Evolutionary conservation across 257 asterid species (phyloP), one percentile per base, ranked within the genome.

Genomic region (Anisodus acutangulus): DNA sequence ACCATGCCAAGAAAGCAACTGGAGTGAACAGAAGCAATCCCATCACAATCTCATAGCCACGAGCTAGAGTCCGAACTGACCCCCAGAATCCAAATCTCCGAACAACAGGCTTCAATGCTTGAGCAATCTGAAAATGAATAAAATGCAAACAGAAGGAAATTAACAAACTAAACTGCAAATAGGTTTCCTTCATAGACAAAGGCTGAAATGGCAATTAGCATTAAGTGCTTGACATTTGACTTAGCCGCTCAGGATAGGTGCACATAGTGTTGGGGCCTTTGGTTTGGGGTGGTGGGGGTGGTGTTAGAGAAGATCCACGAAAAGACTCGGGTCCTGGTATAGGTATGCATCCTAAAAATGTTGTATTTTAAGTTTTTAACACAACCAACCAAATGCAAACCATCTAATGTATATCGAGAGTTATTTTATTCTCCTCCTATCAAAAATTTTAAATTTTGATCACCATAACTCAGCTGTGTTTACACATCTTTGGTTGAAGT

Each of bases 1-100:
- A 93, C 98, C 98, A 96, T 9, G 99, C 99, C 15, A 96, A 97
- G 84, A 96, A 92, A 4, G 99, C 98, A 35, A 96, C 98, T 0
- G 98, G 98, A 2, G 99, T 93, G 90, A 96, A 96, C 78, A 96
- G 90, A 87, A 93, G 91, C 88, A 96, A 88, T 31, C 97, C 99
- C 99, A 94, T 96, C 74, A 96, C 22, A 6, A 93, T 92, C 86
- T 94, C 99, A 7, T 93, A 96, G 53, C 98, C 98, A 64, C 99
- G 94, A 8, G 98, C 99, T 31, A 96, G 91, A 0, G 97, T 92
- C 83, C 89, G 86, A 6, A 96, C 95, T 7, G 99, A 96, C 0
- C 98, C 99, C 99, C 99, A 96, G 87, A 96, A 92, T 59, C 97
- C 97, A 31, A 87, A 87, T 86, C 83, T 92, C 3, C 88, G 91